A percentile compares a stretch with the other conserved stretches of the same genome.
These are phyloP conservation scores for Amaranthus tricolor DNA, from an alignment of 179 eudicot species.

Conservation along the genomic window DNA sequence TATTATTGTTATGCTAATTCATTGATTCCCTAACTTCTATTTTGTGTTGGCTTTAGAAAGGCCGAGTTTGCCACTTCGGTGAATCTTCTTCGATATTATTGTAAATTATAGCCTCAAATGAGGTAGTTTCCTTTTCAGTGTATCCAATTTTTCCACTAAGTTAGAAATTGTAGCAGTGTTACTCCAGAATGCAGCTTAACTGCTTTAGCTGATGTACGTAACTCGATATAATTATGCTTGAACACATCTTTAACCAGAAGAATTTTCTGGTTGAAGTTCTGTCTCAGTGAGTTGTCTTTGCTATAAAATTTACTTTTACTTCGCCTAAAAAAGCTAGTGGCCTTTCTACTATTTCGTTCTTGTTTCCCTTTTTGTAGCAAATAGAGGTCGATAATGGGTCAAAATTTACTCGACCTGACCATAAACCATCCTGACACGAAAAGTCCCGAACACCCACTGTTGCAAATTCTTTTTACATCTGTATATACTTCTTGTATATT, in stretches of 20 bases:
- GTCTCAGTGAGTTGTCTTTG: neutral
- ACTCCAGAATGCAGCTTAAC: neutral
- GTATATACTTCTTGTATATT: neutral
- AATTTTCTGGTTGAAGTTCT: neutral
- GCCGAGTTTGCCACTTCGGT: neutral
- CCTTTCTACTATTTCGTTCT: too few relatives aligned
- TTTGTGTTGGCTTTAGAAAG: neutral
- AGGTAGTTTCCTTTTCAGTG: neutral
- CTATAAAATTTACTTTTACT: neutral
- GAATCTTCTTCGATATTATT: neutral
- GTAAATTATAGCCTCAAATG: too few relatives aligned
- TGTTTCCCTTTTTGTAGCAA: too few relatives aligned
- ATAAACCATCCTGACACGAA: too few relatives aligned
- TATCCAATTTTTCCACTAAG: too few relatives aligned
- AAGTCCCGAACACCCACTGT: too few relatives aligned
- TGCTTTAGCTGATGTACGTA: neutral
- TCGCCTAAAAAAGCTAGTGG: neutral
- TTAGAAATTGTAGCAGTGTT: neutral
- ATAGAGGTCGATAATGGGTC: too few relatives aligned
- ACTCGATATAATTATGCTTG: neutral
- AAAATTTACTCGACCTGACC: too few relatives aligned
- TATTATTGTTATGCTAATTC: neutral
- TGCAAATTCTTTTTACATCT: neutral
- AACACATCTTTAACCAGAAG: neutral
- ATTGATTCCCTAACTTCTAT: neutral